Evolutionary conservation across 441 rosid species (phyloP).

Genomic region (Theobroma grandiflorum): DNA sequence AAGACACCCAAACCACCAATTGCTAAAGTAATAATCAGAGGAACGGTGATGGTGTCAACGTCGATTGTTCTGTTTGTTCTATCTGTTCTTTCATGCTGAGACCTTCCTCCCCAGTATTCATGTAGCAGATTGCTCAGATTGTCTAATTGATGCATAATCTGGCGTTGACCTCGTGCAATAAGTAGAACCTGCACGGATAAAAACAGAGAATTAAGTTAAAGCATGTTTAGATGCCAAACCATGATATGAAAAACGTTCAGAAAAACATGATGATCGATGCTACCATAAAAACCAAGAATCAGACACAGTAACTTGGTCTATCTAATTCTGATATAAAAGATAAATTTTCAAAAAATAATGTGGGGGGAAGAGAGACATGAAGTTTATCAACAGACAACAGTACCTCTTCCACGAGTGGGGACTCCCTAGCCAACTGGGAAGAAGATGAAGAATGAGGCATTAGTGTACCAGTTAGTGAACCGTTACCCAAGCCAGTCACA

Average conservation of each 20-base stretch:
- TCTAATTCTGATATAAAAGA: neutral
- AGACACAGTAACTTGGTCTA: neutral
- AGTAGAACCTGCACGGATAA: slow-evolving; percentile 55
- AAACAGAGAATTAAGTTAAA: neutral
- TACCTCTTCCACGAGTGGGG: slow-evolving; percentile 95
- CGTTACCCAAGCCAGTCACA: slow-evolving; percentile 61
- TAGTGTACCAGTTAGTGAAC: slow-evolving; percentile 56
- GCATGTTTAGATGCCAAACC: slow-evolving; percentile 10
- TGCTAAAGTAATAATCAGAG: slow-evolving; percentile 68
- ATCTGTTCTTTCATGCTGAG: slow-evolving; percentile 62
- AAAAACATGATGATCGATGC: neutral
- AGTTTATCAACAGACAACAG: neutral
- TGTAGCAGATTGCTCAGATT: slow-evolving; percentile 76
- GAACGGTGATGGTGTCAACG: slow-evolving; percentile 43
- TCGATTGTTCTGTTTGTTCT: slow-evolving; percentile 39
- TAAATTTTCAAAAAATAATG: neutral
- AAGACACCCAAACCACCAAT: slow-evolving; percentile 69
- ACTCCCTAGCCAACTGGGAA: slow-evolving; percentile 83
- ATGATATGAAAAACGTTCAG: neutral
- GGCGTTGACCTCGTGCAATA: slow-evolving; percentile 79
- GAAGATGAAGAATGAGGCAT: slow-evolving; percentile 82
- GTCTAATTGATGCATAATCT: slow-evolving; percentile 87
- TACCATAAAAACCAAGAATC: neutral
- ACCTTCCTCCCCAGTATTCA: slow-evolving; percentile 68
- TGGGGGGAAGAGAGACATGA: neutral